These are phyloP conservation scores for Rhizopogon roseolus DNA, from an alignment of 768 basidiomycete genomes.

Conservation along the genomic window DNA sequence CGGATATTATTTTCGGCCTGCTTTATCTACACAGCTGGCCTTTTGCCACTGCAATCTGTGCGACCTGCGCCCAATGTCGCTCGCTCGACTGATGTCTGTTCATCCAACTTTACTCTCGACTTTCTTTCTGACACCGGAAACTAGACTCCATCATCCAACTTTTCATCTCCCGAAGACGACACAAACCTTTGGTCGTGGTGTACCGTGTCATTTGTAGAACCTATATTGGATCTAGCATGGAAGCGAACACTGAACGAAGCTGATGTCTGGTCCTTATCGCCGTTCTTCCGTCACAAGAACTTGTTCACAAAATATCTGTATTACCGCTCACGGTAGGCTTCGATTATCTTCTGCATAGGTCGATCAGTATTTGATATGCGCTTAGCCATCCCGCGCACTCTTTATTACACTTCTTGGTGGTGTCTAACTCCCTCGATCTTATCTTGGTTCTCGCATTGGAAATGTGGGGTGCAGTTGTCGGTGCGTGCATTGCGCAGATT, in stretches of 20 bases:
- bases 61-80: slow-evolving; percentile 48
- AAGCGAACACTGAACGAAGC: slow-evolving; percentile 38
- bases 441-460: slow-evolving; percentile 55
- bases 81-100: slow-evolving; percentile 36
- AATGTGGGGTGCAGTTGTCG: slow-evolving; percentile 54
- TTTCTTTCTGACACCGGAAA: slow-evolving; percentile 4
- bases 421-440: slow-evolving; percentile 65
- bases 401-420: slow-evolving; percentile 56
- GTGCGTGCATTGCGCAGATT: slow-evolving; percentile 26
- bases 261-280: slow-evolving; percentile 63
- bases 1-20: slow-evolving; percentile 30
- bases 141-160: slow-evolving; percentile 43
- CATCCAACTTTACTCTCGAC: slow-evolving; percentile 13
- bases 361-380: not conserved
- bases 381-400: slow-evolving; percentile 50
- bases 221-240: slow-evolving; percentile 49
- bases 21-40: slow-evolving; percentile 50
- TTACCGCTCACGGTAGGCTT: slow-evolving; percentile 39
- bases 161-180: slow-evolving; percentile 62
- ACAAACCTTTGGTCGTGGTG: slow-evolving; percentile 63
- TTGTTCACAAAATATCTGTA: slow-evolving; percentile 59
- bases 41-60: slow-evolving; percentile 44
- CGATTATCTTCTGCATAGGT: slow-evolving; percentile 1
- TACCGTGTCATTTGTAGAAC: slow-evolving; percentile 60
- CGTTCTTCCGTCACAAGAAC: slow-evolving; percentile 64